Conservation (phyloP, 305 asterid genomes). For the Fraxinus sp. region DNA sequence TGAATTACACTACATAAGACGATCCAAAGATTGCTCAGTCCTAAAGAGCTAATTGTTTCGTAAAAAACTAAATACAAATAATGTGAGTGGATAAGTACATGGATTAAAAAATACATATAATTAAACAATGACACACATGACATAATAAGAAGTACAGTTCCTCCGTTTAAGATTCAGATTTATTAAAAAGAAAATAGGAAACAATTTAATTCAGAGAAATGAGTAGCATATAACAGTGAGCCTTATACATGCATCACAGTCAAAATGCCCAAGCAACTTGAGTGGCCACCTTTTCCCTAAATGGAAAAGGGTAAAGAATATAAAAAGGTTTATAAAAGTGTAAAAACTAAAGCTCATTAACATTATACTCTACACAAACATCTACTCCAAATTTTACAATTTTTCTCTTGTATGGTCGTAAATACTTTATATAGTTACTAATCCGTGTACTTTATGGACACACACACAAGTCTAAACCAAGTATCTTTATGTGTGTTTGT, state of each 20-base stretch:
- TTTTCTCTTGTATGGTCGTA: not conserved
- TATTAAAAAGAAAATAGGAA: not conserved
- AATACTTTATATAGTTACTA: not conserved
- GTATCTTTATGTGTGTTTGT: not conserved
- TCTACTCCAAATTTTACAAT: not conserved
- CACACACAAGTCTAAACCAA: not conserved
- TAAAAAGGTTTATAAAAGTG: not conserved
- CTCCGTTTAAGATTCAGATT: not conserved
- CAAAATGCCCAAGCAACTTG: constrained; percentile 22
- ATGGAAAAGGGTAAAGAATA: not conserved
- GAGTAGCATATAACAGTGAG: not conserved
- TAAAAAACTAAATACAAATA: not conserved
- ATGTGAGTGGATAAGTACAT: not conserved
- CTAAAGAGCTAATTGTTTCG: constrained; percentile 24
- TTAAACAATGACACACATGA: not conserved
- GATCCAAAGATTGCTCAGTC: constrained; percentile 31
- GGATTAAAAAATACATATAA: not conserved
- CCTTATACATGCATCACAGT: constrained; percentile 9
- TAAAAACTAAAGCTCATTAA: constrained; percentile 5
- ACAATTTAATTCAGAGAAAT: not conserved
- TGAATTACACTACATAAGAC: constrained; percentile 73
- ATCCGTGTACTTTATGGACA: not conserved
- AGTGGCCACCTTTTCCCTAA: constrained; percentile 7
- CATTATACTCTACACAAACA: not conserved
- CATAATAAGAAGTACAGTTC: constrained; percentile 19